Conservation (phyloP, 2,329 filamentous ascomycete species). For the Xylaria sp. region DNA sequence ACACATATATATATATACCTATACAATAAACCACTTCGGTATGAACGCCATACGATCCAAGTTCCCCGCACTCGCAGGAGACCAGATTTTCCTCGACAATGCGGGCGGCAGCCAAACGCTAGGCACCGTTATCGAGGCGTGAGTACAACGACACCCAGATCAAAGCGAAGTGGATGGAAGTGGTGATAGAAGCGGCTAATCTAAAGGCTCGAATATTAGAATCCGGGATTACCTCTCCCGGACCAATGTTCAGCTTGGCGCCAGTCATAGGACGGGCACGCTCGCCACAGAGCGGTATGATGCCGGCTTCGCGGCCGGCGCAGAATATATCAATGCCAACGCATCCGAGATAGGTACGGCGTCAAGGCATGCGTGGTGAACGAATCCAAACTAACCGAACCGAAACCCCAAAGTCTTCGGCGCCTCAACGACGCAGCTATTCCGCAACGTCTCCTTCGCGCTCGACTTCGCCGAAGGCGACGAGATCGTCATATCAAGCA, state of each 20-base stretch:
- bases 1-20: too few species aligned
- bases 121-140: slow-evolving; percentile 73
- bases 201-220: slow-evolving; percentile 48
- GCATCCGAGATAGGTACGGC: slow-evolving; percentile 69
- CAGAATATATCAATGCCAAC: slow-evolving; percentile 75
- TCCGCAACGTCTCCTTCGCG: slow-evolving; percentile 73
- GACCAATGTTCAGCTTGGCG: slow-evolving; percentile 80
- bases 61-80: slow-evolving; percentile 74
- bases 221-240: slow-evolving; percentile 72
- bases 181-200: neutral
- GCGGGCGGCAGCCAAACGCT: slow-evolving; percentile 79
- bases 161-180: neutral
- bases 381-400: slow-evolving; percentile 18
- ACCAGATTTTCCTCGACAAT: slow-evolving; percentile 81
- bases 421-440: slow-evolving; percentile 78
- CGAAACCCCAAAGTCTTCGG: slow-evolving; percentile 66
- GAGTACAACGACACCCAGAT: slow-evolving; percentile 44
- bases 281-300: slow-evolving; percentile 68
- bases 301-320: slow-evolving; percentile 70
- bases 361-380: too few species aligned
- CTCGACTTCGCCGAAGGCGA: slow-evolving; percentile 65
- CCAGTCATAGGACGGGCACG: slow-evolving; percentile 70
- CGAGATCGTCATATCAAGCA: slow-evolving; percentile 74
- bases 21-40: too few species aligned
- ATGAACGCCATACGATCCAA: too few species aligned